Conservation (phyloP, 1,284 basidiomycete species). For the Cutaneotrichosporon spelunceum region DNA sequence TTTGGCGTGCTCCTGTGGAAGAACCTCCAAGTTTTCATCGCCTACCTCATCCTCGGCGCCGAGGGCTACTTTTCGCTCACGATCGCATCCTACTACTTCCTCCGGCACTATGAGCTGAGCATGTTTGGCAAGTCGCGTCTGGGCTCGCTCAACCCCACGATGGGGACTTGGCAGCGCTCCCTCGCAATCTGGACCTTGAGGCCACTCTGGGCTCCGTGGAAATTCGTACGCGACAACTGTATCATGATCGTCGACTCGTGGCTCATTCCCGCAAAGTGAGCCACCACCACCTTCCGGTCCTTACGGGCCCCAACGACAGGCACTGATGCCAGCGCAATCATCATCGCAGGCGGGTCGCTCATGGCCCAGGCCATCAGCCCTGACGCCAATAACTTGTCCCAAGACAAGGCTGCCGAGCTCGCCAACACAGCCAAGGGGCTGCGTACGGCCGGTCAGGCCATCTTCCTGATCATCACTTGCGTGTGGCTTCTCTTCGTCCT, state of each 20-base stretch:
- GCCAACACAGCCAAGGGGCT: slow-evolving; percentile 22
- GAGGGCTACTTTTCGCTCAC: slow-evolving; percentile 39
- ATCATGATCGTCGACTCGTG: slow-evolving; percentile 23
- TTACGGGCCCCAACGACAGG: not conserved
- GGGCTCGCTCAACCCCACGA: not conserved
- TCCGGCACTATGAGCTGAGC: slow-evolving; percentile 20
- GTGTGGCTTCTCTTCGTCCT: slow-evolving; percentile 24
- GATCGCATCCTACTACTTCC: slow-evolving; percentile 25
- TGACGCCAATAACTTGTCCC: not conserved
- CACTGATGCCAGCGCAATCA: slow-evolving; percentile 29
- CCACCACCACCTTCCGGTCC: not conserved
- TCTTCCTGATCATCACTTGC: slow-evolving; percentile 35
- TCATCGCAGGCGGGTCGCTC: slow-evolving; percentile 34
- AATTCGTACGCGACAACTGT: slow-evolving; percentile 14
- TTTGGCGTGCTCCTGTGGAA: slow-evolving; percentile 22
- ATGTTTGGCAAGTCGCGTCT: slow-evolving; percentile 17
- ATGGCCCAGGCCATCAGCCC: slow-evolving; percentile 11
- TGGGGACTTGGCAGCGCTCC: not conserved
- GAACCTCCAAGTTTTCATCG: slow-evolving; percentile 24
- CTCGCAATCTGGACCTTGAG: not conserved
- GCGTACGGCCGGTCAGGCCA: slow-evolving; percentile 31
- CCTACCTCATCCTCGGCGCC: slow-evolving; percentile 33
- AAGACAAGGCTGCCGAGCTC: not conserved
- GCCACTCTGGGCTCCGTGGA: slow-evolving; percentile 20
- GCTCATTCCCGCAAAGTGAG: slow-evolving; percentile 26